phyloP scores from a whole-genome alignment of 768 basidiomycete species.

The Sarcodon aspratus region DNA sequence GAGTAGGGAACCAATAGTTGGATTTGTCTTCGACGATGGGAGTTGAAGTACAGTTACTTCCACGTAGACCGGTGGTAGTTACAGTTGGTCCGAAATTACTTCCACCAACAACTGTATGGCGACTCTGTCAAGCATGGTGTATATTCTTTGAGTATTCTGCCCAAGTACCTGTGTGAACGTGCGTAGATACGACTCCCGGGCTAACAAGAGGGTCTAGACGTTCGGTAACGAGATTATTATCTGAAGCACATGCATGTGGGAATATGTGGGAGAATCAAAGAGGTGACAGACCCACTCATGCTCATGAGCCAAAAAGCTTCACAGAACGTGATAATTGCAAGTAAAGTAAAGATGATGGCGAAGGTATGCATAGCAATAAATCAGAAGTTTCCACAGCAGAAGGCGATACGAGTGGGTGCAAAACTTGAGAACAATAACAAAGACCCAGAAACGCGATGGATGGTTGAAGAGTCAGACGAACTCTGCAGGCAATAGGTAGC shows the following conservation, averaged over 20 bases:
- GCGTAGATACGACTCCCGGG: constrained; percentile 7
- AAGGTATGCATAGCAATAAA: neutral
- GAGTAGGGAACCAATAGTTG: constrained; percentile 14
- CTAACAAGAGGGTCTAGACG: constrained; percentile 9
- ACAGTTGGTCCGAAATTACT: constrained; percentile 9
- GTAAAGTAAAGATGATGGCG: neutral
- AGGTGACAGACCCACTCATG: constrained; percentile 11
- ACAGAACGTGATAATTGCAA: neutral
- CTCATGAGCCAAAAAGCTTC: constrained; percentile 20
- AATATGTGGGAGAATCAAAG: neutral
- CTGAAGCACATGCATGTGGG: neutral
- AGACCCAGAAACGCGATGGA: too few relatives aligned
- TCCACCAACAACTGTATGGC: constrained; percentile 9
- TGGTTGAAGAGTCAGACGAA: too few relatives aligned
- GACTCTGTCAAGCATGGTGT: neutral
- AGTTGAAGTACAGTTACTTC: constrained; percentile 11
- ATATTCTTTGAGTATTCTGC: neutral
- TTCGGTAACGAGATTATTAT: constrained; percentile 6
- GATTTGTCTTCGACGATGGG: constrained; percentile 13
- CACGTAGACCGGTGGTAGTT: constrained; percentile 6
- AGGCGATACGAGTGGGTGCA: neutral
- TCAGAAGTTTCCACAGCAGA: neutral
- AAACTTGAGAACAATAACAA: too few relatives aligned
- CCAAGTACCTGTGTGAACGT: constrained; percentile 8
- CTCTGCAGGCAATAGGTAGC: too few relatives aligned